These are phyloP conservation scores for Vaccinium darrowii DNA, from an alignment of 148 eudicot genomes.

Conservation along the genomic window DNA sequence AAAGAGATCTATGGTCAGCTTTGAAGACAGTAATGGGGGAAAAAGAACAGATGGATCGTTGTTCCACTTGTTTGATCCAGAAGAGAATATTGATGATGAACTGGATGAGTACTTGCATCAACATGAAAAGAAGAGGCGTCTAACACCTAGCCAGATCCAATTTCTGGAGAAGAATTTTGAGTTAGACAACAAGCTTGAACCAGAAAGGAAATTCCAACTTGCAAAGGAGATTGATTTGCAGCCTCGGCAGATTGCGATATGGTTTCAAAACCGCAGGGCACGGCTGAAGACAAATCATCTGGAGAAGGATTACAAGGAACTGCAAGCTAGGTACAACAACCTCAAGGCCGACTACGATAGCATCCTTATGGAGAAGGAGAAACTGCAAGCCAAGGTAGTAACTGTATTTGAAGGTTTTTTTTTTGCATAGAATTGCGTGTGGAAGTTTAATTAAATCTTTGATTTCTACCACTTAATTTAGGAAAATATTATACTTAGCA, in stretches of 20 bases:
- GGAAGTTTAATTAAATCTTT: neutral
- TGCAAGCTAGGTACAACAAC: slow-evolving; percentile 54
- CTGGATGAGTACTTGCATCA: slow-evolving; percentile 67
- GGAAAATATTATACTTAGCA: neutral
- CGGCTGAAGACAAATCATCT: slow-evolving; percentile 80
- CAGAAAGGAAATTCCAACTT: slow-evolving; percentile 77
- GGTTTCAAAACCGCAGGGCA: slow-evolving; percentile 93
- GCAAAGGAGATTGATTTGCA: slow-evolving; percentile 87
- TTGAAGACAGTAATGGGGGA: slow-evolving; percentile 48
- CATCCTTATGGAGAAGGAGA: slow-evolving; percentile 70
- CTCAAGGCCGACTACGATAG: slow-evolving; percentile 62
- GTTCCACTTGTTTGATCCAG: slow-evolving; percentile 55
- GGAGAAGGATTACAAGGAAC: slow-evolving; percentile 66
- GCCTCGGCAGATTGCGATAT: slow-evolving; percentile 87
- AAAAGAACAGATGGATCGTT: slow-evolving; percentile 47
- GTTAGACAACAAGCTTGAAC: slow-evolving; percentile 82
- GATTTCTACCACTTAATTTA: neutral
- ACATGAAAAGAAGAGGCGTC: slow-evolving; percentile 79
- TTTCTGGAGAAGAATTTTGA: slow-evolving; percentile 81
- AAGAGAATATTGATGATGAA: slow-evolving; percentile 63
- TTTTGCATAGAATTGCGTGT: neutral
- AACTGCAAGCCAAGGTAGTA: slow-evolving; percentile 61
- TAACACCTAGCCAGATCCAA: slow-evolving; percentile 65
- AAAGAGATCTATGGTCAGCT: slow-evolving; percentile 38
- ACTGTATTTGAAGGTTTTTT: no score